Evolutionary conservation across 257 asterid genomes (phyloP).

Genomic region (Solanum paucissectum): DNA sequence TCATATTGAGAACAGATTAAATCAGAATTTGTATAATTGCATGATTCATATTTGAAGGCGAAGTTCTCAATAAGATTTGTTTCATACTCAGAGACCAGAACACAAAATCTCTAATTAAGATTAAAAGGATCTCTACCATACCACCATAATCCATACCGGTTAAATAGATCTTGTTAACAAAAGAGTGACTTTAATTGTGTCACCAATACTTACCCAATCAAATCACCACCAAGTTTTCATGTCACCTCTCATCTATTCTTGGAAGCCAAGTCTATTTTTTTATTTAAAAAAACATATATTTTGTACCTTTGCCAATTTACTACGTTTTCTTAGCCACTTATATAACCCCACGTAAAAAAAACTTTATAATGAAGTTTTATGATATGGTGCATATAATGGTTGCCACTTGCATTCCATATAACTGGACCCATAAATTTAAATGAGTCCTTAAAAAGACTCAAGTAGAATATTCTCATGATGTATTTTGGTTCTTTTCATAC

Average conservation of each 20-base stretch:
- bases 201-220: neutral
- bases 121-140: neutral
- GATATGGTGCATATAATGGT: neutral
- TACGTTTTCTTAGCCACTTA: neutral
- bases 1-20: too few relatives aligned
- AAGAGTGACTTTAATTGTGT: neutral
- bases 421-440: neutral
- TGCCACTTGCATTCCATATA: neutral
- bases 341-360: neutral
- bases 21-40: too few relatives aligned
- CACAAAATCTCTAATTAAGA: neutral
- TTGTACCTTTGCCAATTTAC: conserved; percentile 9
- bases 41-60: too few relatives aligned
- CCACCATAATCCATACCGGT: neutral
- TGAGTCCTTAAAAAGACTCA: neutral
- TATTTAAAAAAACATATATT: neutral
- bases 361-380: neutral
- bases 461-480: neutral
- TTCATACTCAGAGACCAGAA: neutral
- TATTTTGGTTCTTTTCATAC: neutral
- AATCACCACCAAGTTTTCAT: neutral
- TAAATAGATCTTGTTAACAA: neutral
- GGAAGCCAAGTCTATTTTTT: conserved; percentile 9
- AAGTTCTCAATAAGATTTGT: too few relatives aligned
- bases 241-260: neutral